Evolutionary conservation across 1,139 yeast species (phyloP).

Genomic region (Maudiozyma humilis): DNA sequence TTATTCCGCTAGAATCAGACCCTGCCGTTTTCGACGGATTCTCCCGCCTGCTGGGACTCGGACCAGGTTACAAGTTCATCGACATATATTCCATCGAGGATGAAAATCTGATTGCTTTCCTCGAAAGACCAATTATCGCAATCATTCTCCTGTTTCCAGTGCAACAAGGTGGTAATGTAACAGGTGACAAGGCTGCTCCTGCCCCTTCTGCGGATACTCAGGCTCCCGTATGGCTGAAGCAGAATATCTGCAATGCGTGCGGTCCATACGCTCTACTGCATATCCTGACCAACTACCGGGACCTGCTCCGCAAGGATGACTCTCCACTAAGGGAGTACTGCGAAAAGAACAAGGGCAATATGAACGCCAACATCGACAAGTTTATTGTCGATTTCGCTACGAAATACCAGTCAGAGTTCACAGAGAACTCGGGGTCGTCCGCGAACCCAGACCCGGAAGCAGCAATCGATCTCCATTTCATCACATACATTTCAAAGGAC

Average conservation of each 20-base stretch:
- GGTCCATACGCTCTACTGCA: constrained; percentile 87
- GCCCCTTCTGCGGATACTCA: not conserved
- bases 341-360: constrained; percentile 47
- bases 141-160: constrained; percentile 75
- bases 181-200: not conserved
- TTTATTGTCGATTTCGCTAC: constrained; percentile 20
- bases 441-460: constrained; percentile 67
- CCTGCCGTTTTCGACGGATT: constrained; percentile 77
- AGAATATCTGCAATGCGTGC: constrained; percentile 83
- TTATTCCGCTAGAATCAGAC: constrained; percentile 84
- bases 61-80: constrained; percentile 52
- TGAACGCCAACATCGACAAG: constrained; percentile 14
- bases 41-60: constrained; percentile 60
- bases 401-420: constrained; percentile 17
- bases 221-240: constrained; percentile 60
- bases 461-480: constrained; percentile 60
- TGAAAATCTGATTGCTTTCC: constrained; percentile 63
- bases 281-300: constrained; percentile 47
- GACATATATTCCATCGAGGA: constrained; percentile 83
- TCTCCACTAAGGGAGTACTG: constrained; percentile 31
- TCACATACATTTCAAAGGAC: constrained; percentile 51
- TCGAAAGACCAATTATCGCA: constrained; percentile 77
- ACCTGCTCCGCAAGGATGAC: constrained; percentile 17
- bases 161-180: not conserved
- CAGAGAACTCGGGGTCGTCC: constrained; percentile 53